Percentiles rank a stretch among this genome's conserved stretches.
phyloP scores from a whole-genome alignment of 495 filamentous ascomycete genomes.

The Trichoderma erinaceum region DNA sequence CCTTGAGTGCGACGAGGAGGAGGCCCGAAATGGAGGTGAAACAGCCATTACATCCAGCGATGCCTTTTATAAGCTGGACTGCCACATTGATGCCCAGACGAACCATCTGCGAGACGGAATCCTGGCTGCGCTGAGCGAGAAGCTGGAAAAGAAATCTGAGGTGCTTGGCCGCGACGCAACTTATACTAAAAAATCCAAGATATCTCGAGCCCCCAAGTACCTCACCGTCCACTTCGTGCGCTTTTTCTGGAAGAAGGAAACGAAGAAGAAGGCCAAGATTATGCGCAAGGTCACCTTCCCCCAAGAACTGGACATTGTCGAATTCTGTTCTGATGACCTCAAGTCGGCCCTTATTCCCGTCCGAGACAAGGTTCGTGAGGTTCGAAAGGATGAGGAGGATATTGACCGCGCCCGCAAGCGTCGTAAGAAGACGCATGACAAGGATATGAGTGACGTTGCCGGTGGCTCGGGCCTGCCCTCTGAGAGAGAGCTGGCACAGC shows the following conservation, averaged over 20 bases:
- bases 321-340: conserved; percentile 91
- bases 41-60: conserved; percentile 60
- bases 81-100: conserved; percentile 78
- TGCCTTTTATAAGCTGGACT: conserved; percentile 85
- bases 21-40: conserved; percentile 70
- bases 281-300: conserved; percentile 98
- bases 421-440: conserved; percentile 67
- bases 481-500: conserved; percentile 32
- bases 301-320: conserved; percentile 82
- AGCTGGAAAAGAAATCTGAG: conserved; percentile 83
- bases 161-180: conserved; percentile 67
- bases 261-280: conserved; percentile 97
- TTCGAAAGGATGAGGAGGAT: conserved; percentile 91
- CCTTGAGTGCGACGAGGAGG: conserved; percentile 76
- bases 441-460: conserved; percentile 45
- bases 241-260: conserved; percentile 94
- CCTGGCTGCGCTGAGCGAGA: conserved; percentile 69
- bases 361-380: conserved; percentile 89
- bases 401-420: conserved; percentile 81
- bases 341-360: conserved; percentile 77
- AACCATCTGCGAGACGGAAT: conserved; percentile 91
- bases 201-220: conserved; percentile 87
- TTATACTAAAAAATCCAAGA: conserved; percentile 86
- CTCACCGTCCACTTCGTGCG: conserved; percentile 95
- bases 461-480: conserved; percentile 20